These are phyloP conservation scores for Wickerhamiella parazyma DNA, from an alignment of 805 yeast species.

Conservation along the genomic window DNA sequence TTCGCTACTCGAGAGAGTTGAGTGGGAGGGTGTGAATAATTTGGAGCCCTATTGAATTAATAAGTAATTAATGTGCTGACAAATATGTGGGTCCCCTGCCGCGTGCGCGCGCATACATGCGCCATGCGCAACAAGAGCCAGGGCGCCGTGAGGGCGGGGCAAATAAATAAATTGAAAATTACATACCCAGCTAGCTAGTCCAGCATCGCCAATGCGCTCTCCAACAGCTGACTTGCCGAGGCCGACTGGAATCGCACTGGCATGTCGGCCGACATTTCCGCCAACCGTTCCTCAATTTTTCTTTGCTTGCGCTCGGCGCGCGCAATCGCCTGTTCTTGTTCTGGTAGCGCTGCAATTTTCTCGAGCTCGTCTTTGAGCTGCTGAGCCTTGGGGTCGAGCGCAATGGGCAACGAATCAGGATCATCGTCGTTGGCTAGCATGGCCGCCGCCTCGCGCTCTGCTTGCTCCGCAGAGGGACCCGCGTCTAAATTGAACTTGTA, in stretches of 20 bases:
- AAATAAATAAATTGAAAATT: neutral
- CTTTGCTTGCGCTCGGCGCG: neutral
- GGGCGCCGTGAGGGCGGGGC: no score
- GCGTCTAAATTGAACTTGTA: conserved; percentile 2
- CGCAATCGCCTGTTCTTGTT: neutral
- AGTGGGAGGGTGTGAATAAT: conserved; percentile 3
- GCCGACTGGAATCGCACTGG: neutral
- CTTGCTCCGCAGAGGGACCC: conserved; percentile 5
- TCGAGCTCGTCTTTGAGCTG: neutral
- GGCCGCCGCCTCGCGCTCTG: neutral
- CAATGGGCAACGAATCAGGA: neutral
- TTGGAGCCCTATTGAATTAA: conserved; percentile 1
- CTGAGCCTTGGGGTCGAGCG: neutral
- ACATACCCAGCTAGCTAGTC: neutral
- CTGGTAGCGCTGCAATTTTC: neutral
- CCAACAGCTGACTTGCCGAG: neutral
- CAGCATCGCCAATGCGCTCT: neutral
- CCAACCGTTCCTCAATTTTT: neutral
- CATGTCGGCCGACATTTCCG: neutral
- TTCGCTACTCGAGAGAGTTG: conserved; percentile 7
- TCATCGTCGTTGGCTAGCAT: neutral
- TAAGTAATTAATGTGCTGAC: neutral
- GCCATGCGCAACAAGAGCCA: no score
- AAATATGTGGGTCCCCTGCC: neutral
- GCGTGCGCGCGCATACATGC: no score